A percentile compares a stretch with the other conserved stretches of the same genome.
phyloP scores from a whole-genome alignment of 2,329 filamentous ascomycete species.

The Fusarium sp. region DNA sequence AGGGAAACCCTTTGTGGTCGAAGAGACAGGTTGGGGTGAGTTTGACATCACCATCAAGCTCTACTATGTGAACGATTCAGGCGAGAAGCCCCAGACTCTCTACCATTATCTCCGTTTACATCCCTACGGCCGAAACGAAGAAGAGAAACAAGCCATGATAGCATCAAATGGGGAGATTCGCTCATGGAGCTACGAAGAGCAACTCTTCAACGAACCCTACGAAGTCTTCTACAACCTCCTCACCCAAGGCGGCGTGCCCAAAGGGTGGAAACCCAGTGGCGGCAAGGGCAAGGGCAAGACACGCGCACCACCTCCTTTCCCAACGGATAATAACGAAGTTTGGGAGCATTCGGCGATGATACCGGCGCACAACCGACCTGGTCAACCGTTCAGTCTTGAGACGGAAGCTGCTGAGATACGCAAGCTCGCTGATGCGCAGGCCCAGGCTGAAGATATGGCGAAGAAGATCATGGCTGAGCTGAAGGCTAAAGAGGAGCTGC shows the following conservation, averaged over 20 bases:
- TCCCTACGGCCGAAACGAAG: conserved; percentile 87
- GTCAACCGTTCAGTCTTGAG: conserved; percentile 79
- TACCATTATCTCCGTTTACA: conserved; percentile 94
- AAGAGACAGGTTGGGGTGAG: conserved; percentile 97
- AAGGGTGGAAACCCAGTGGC: conserved; percentile 59
- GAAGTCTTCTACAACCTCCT: conserved; percentile 91
- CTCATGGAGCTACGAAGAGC: conserved; percentile 89
- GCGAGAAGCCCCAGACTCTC: conserved; percentile 94
- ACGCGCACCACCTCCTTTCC: conserved; percentile 56
- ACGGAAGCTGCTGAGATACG: conserved; percentile 75
- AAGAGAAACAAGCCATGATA: conserved; percentile 73
- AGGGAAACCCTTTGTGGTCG: conserved; percentile 81
- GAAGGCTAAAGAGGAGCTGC: conserved; percentile 72
- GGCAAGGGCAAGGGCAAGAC: conserved; percentile 67
- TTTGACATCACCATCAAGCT: conserved; percentile 97
- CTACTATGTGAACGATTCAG: conserved; percentile 88
- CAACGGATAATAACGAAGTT: conserved; percentile 62
- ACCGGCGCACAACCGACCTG: conserved; percentile 74
- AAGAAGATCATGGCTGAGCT: conserved; percentile 71
- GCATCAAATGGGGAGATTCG: conserved; percentile 74
- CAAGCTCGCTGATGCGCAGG: conserved; percentile 72
- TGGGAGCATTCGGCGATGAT: conserved; percentile 81
- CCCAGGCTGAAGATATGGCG: conserved; percentile 72
- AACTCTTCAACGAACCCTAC: conserved; percentile 97
- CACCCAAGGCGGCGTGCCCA: conserved; percentile 76